Evolutionary conservation across 2,329 filamentous ascomycete species (phyloP).

Genomic region (Sporothrix luriei): DNA sequence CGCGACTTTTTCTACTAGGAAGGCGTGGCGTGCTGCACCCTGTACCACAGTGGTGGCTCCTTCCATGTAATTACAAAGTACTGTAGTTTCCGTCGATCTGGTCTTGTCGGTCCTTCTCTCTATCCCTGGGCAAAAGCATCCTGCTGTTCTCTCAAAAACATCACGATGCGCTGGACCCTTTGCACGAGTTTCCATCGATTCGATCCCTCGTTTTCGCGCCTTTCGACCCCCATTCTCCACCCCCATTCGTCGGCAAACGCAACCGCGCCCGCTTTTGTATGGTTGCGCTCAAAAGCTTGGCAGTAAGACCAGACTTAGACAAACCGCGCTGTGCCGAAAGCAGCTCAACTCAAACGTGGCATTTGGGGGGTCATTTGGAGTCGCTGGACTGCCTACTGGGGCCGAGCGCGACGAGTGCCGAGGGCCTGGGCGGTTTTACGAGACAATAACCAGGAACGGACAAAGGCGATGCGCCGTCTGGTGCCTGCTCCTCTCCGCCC

Average conservation of each 20-base stretch:
- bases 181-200: neutral
- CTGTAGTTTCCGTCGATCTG: neutral
- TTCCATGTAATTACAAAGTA: too few relatives aligned
- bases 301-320: neutral
- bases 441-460: neutral
- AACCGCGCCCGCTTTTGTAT: slow-evolving; percentile 6
- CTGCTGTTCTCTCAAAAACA: neutral
- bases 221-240: neutral
- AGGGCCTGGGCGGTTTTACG: neutral
- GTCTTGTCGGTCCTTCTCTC: neutral
- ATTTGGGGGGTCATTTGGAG: neutral
- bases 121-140: neutral
- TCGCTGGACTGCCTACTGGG: slow-evolving; percentile 1
- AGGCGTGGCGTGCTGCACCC: neutral
- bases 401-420: neutral
- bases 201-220: neutral
- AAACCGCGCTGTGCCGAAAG: neutral
- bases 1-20: neutral
- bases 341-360: neutral
- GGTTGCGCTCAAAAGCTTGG: slow-evolving; percentile 13
- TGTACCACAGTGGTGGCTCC: neutral
- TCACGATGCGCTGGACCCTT: slow-evolving; percentile 6
- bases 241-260: neutral
- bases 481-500: slow-evolving; percentile 22
- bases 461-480: slow-evolving; percentile 24